Percentiles rank a stretch among this genome's conserved stretches.
phyloP scores from a whole-genome alignment of 352 stramenopile genomes.

The Globisporangium nagaii region DNA sequence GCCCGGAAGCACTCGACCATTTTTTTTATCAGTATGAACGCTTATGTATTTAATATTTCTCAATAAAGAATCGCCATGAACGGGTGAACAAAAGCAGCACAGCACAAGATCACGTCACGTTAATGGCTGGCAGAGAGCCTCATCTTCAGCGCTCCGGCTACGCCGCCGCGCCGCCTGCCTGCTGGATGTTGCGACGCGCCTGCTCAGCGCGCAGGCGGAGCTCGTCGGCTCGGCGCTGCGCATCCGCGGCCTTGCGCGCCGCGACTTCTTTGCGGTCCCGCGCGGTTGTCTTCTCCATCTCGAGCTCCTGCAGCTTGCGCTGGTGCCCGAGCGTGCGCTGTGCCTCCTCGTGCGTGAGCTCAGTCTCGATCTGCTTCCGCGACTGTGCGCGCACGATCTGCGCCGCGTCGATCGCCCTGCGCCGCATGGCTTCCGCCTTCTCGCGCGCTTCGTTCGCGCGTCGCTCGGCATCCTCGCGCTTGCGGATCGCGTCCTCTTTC shows the following conservation, averaged over 20 bases:
- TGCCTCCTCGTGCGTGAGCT: slow-evolving; percentile 54
- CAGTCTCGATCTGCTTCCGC: slow-evolving; percentile 58
- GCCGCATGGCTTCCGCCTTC: slow-evolving; percentile 58
- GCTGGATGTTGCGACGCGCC: slow-evolving; percentile 28
- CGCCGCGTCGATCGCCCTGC: slow-evolving; percentile 54
- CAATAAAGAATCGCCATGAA: background rate
- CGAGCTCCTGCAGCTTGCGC: slow-evolving; percentile 37
- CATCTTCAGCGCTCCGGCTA: no score
- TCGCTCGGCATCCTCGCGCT: slow-evolving; percentile 63
- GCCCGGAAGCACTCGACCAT: background rate
- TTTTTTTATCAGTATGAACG: background rate
- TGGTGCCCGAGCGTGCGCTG: slow-evolving; percentile 36
- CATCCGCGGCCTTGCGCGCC: slow-evolving; percentile 42
- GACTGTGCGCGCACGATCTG: slow-evolving; percentile 61
- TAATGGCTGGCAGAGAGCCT: no score
- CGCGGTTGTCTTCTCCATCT: slow-evolving; percentile 42
- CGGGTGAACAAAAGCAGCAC: background rate
- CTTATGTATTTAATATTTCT: background rate
- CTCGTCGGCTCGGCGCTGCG: slow-evolving; percentile 49
- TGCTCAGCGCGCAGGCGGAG: slow-evolving; percentile 46
- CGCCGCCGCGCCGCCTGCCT: no score
- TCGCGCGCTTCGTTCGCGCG: slow-evolving; percentile 50
- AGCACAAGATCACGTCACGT: background rate
- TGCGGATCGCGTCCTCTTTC: slow-evolving; percentile 55
- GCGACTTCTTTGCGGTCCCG: slow-evolving; percentile 36